These are phyloP conservation scores for Trichothecium roseum DNA, from an alignment of 2,329 filamentous ascomycete genomes.

Conservation along the genomic window DNA sequence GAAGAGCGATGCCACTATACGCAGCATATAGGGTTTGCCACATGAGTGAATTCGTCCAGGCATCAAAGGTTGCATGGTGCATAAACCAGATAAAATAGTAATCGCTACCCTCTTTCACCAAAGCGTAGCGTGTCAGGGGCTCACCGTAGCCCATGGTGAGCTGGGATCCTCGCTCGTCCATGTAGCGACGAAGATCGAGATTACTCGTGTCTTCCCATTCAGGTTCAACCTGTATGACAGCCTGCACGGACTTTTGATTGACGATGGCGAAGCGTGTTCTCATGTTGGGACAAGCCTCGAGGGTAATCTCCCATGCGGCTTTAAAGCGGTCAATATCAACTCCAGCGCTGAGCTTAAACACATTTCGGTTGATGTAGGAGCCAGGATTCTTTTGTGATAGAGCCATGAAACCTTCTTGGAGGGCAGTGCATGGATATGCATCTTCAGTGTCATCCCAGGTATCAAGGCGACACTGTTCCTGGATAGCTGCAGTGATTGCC, in stretches of 20 bases:
- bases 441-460: slow-evolving; percentile 23
- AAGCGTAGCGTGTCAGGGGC: background rate
- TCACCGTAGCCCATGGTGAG: no score
- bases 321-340: slow-evolving; percentile 8
- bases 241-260: slow-evolving; percentile 4
- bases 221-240: slow-evolving; percentile 6
- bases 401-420: slow-evolving; percentile 38
- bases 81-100: slow-evolving; percentile 1
- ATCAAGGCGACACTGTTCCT: slow-evolving; percentile 1
- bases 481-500: background rate
- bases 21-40: slow-evolving; percentile 2
- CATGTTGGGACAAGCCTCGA: slow-evolving; percentile 5
- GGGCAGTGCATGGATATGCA: slow-evolving; percentile 35
- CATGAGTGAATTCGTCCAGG: slow-evolving; percentile 6
- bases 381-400: slow-evolving; percentile 11
- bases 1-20: slow-evolving; percentile 5
- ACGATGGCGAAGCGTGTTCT: slow-evolving; percentile 10
- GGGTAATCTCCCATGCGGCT: slow-evolving; percentile 4
- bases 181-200: no score
- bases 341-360: slow-evolving; percentile 8
- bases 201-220: background rate
- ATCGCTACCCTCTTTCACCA: background rate
- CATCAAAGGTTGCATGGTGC: slow-evolving; percentile 17
- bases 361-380: slow-evolving; percentile 13
- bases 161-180: no score